Conservation (phyloP, 371 early-diverging fungal species). For the Mucor indicus region DNA sequence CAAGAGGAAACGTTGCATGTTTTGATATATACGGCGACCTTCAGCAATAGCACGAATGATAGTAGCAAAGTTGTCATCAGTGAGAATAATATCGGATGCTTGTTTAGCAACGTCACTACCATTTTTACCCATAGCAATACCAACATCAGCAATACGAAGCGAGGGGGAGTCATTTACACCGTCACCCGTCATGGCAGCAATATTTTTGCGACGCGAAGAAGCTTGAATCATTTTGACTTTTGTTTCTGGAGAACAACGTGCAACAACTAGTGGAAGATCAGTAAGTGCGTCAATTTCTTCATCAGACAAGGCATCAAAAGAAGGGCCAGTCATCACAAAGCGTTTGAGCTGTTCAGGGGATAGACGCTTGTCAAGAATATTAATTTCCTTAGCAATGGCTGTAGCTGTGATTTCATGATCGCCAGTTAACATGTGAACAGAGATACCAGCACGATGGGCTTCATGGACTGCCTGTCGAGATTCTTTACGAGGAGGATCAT, state of each 20-base stretch:
- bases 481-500: conserved; percentile 86
- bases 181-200: conserved; percentile 85
- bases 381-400: conserved; percentile 88
- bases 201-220: conserved; percentile 72
- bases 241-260: conserved; percentile 93
- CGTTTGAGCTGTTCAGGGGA: conserved; percentile 41
- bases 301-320: conserved; percentile 80
- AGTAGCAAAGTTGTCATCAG: conserved; percentile 85
- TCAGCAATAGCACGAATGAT: conserved; percentile 82
- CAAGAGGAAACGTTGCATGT: conserved; percentile 89
- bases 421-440: conserved; percentile 93
- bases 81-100: conserved; percentile 86
- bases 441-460: conserved; percentile 88
- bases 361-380: conserved; percentile 65
- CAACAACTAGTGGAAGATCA: conserved; percentile 88
- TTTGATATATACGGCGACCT: conserved; percentile 87
- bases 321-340: conserved; percentile 78
- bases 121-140: conserved; percentile 88
- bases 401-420: conserved; percentile 90
- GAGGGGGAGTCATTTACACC: conserved; percentile 94
- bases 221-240: conserved; percentile 96
- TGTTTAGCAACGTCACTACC: conserved; percentile 94
- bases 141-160: conserved; percentile 87
- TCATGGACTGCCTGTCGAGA: conserved; percentile 72
- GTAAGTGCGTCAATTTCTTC: conserved; percentile 72